Conservation (phyloP, 257 asterid species). For the Mitragyna speciosa region DNA sequence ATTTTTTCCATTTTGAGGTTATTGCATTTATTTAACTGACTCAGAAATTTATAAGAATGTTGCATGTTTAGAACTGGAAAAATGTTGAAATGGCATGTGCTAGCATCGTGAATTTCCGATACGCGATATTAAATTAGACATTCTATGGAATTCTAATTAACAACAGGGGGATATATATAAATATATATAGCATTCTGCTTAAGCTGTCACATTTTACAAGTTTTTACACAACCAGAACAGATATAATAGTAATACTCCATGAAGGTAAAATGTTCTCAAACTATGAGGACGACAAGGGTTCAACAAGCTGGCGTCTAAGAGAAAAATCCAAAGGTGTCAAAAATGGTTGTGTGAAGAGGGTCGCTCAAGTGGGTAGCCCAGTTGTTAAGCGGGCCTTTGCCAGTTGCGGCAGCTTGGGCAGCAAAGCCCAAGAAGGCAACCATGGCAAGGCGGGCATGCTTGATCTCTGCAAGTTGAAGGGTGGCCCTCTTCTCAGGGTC, state of each 20-base stretch:
- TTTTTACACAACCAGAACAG: conserved; percentile 26
- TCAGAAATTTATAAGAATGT: no score
- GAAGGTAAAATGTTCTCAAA: conserved; percentile 21
- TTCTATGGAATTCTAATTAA: no score
- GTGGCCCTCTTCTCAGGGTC: conserved; percentile 87
- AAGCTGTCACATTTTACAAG: conserved; percentile 25
- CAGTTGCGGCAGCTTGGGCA: conserved; percentile 92
- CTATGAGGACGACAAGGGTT: neutral
- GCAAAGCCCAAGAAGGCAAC: conserved; percentile 91
- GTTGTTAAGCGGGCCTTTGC: conserved; percentile 96
- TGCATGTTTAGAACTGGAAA: no score
- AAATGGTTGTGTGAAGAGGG: conserved; percentile 97
- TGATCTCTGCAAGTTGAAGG: conserved; percentile 95
- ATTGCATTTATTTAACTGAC: no score
- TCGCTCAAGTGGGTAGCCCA: conserved; percentile 98
- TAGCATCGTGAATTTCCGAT: neutral
- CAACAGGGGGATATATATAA: no score
- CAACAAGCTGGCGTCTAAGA: conserved; percentile 26
- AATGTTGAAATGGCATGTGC: no score
- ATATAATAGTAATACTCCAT: conserved; percentile 1
- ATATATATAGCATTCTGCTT: conserved; percentile 10
- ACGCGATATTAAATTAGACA: neutral
- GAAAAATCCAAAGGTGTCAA: conserved; percentile 81
- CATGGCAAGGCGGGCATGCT: conserved; percentile 99
- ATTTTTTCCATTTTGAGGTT: no score